A percentile compares a stretch with the other conserved stretches of the same genome.
Conservation (phyloP, 208 protist species). For the Trichomonas vaginalis region DNA sequence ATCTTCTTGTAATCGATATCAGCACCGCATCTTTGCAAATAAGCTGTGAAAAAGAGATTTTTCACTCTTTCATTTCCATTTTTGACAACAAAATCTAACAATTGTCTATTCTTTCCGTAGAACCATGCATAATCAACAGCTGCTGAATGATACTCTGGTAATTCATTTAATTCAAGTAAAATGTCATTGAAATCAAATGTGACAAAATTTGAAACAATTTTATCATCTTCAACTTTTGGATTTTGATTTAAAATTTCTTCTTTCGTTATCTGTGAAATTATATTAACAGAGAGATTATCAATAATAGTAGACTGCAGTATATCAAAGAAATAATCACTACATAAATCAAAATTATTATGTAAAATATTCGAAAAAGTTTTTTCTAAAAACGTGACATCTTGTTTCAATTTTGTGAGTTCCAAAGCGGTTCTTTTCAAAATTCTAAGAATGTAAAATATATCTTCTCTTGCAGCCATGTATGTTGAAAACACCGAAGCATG, state of each 20-base stretch:
- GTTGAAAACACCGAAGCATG: not conserved
- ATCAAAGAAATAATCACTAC: not conserved
- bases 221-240: not conserved
- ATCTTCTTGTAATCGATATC: not conserved
- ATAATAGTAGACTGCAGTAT: not conserved
- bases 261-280: not conserved
- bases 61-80: not conserved
- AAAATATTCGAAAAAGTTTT: not conserved
- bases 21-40: not conserved
- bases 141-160: not conserved
- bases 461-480: not conserved
- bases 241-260: not conserved
- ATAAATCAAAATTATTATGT: not conserved
- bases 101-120: not conserved
- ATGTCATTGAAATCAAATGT: not conserved
- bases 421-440: not conserved
- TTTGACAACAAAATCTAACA: not conserved
- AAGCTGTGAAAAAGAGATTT: not conserved
- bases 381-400: not conserved
- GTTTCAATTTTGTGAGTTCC: not conserved
- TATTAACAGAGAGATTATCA: not conserved
- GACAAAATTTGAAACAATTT: not conserved
- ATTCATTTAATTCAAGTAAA: not conserved
- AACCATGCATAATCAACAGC: not conserved
- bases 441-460: not conserved